Evolutionary conservation across 768 basidiomycete species (phyloP).

Genomic region (Chalciporus piperatus): DNA sequence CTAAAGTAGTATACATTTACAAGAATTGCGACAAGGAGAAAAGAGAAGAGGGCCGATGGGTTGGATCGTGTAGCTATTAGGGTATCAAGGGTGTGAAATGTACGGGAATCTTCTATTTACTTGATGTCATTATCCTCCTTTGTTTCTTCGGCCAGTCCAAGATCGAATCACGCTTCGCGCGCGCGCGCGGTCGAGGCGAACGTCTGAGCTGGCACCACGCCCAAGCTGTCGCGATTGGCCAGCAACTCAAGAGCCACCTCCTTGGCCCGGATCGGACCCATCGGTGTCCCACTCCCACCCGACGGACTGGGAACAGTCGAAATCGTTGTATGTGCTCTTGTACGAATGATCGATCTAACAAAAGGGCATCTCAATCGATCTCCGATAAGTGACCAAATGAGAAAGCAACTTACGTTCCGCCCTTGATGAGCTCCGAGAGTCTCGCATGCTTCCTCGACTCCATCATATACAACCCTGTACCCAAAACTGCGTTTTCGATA

Average conservation of each 20-base stretch:
- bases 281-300: conserved; percentile 15
- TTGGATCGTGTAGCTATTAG: neutral
- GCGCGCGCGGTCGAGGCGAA: neutral
- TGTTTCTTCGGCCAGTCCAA: neutral
- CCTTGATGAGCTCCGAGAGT: conserved; percentile 51
- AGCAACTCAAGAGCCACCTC: conserved; percentile 53
- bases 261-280: conserved; percentile 64
- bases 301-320: conserved; percentile 14
- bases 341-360: conserved; percentile 34
- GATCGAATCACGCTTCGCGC: conserved; percentile 1
- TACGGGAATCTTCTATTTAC: conserved; percentile 4
- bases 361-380: neutral
- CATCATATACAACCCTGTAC: conserved; percentile 55
- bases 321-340: conserved; percentile 35
- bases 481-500: conserved; percentile 36
- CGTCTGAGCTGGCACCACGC: neutral
- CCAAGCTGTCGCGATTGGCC: conserved; percentile 1
- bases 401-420: conserved; percentile 45
- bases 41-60: neutral
- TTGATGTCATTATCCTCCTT: neutral
- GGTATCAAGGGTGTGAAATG: conserved; percentile 9
- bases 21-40: neutral
- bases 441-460: conserved; percentile 52
- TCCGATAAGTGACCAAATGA: conserved; percentile 3
- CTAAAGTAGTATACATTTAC: neutral